phyloP scores from a whole-genome alignment of 495 filamentous ascomycete genomes.

The Podospora comata region DNA sequence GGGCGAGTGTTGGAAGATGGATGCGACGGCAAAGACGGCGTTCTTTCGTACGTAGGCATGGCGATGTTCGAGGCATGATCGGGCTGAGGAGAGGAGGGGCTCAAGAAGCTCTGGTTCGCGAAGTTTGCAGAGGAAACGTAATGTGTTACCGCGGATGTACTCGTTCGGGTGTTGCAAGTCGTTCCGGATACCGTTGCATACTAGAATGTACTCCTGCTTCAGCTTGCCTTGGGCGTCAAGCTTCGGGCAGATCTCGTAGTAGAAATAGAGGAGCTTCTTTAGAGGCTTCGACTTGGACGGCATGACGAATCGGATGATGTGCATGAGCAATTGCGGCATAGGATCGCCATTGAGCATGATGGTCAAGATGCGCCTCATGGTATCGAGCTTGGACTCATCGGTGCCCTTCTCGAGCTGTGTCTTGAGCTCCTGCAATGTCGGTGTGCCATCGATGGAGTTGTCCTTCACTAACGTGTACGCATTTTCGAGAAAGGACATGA shows the following conservation, averaged over 20 bases:
- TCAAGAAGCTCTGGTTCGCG: constrained; percentile 95
- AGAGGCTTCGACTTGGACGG: constrained; percentile 92
- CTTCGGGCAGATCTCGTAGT: constrained; percentile 99
- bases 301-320: constrained; percentile 99
- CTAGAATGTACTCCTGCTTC: constrained; percentile 99
- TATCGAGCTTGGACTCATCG: constrained; percentile 95
- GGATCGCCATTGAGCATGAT: constrained; percentile 98
- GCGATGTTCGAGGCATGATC: constrained; percentile 88
- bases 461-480: constrained; percentile 95
- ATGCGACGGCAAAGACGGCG: constrained; percentile 89
- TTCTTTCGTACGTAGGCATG: constrained; percentile 99
- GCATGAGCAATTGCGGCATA: constrained; percentile 94
- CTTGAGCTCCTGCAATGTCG: constrained; percentile 83
- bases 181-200: constrained; percentile 97
- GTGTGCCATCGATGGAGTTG: constrained; percentile 82
- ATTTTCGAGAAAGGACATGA: constrained; percentile 93
- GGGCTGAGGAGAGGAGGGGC: constrained; percentile 85
- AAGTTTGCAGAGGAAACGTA: constrained; percentile 95
- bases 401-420: constrained; percentile 95
- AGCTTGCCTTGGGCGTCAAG: constrained; percentile 85
- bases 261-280: constrained; percentile 98
- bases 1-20: constrained; percentile 89
- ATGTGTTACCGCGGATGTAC: constrained; percentile 93
- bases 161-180: constrained; percentile 98
- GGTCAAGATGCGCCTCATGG: constrained; percentile 95